These are phyloP conservation scores for Sporothrix schenckii DNA, from an alignment of 2,329 filamentous ascomycete species.

Conservation along the genomic window DNA sequence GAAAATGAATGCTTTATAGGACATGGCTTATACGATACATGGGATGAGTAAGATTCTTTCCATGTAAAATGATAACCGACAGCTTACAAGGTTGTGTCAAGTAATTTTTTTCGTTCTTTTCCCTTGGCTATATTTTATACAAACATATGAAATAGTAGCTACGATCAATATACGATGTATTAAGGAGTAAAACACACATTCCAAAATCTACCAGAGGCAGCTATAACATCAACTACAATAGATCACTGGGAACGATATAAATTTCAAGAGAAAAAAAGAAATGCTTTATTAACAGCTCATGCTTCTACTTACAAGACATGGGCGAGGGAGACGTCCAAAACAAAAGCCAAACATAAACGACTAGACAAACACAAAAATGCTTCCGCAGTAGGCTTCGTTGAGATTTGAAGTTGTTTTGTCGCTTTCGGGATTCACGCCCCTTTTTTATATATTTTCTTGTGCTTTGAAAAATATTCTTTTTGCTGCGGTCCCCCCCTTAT, in stretches of 20 bases:
- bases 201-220: too few relatives aligned
- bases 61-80: too few relatives aligned
- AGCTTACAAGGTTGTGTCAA: too few relatives aligned
- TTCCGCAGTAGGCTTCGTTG: background rate
- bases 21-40: too few relatives aligned
- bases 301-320: background rate
- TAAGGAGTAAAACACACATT: too few relatives aligned
- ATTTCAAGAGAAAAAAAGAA: background rate
- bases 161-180: too few relatives aligned
- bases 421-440: slow-evolving; percentile 18
- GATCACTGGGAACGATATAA: slow-evolving; percentile 23
- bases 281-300: background rate
- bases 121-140: too few relatives aligned
- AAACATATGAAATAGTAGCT: too few relatives aligned
- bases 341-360: background rate
- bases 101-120: too few relatives aligned
- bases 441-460: slow-evolving; percentile 14
- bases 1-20: too few relatives aligned
- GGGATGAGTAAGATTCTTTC: too few relatives aligned
- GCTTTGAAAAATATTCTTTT: background rate
- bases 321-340: background rate
- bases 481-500: slow-evolving; percentile 15
- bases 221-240: too few relatives aligned
- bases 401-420: slow-evolving; percentile 18
- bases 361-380: slow-evolving; percentile 17